Evolutionary conservation across 805 yeast genomes (phyloP).

Genomic region (Cyberlindnera mississippiensis): DNA sequence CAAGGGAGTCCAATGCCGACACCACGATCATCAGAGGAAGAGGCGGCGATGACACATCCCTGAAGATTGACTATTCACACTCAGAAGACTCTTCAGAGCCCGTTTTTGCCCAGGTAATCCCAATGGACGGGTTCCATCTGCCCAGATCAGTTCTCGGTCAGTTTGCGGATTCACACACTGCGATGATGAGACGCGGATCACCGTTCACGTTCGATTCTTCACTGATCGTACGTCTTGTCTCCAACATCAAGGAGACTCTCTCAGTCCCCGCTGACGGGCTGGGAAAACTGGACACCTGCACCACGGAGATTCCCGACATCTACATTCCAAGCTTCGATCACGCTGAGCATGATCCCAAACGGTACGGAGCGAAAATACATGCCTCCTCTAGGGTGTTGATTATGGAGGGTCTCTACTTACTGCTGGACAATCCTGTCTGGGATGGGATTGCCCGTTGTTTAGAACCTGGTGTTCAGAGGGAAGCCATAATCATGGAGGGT

Average conservation of each 20-base stretch:
- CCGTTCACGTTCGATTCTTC: slow-evolving; percentile 75
- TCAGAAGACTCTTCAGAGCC: background rate
- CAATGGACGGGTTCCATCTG: slow-evolving; percentile 80
- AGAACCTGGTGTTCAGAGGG: slow-evolving; percentile 15
- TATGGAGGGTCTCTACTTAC: slow-evolving; percentile 73
- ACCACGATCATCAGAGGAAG: slow-evolving; percentile 21
- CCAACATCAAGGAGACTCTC: slow-evolving; percentile 16
- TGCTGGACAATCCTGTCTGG: slow-evolving; percentile 62
- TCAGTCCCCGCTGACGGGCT: slow-evolving; percentile 8
- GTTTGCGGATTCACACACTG: slow-evolving; percentile 52
- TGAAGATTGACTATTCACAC: slow-evolving; percentile 10
- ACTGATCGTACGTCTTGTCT: slow-evolving; percentile 12
- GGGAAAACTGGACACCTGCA: slow-evolving; percentile 11
- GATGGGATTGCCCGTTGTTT: slow-evolving; percentile 37
- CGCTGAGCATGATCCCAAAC: slow-evolving; percentile 65
- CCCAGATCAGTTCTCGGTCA: slow-evolving; percentile 43
- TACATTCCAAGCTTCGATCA: slow-evolving; percentile 74
- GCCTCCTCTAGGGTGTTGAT: slow-evolving; percentile 51
- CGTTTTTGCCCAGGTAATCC: slow-evolving; percentile 43
- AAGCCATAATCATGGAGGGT: background rate
- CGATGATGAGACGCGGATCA: slow-evolving; percentile 71
- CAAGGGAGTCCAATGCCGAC: slow-evolving; percentile 4
- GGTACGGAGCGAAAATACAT: slow-evolving; percentile 43
- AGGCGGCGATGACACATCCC: slow-evolving; percentile 26
- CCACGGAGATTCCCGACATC: slow-evolving; percentile 33